Evolutionary conservation across 192 early-diverging fungal species (phyloP).

Genomic region (Backusella luteola): DNA sequence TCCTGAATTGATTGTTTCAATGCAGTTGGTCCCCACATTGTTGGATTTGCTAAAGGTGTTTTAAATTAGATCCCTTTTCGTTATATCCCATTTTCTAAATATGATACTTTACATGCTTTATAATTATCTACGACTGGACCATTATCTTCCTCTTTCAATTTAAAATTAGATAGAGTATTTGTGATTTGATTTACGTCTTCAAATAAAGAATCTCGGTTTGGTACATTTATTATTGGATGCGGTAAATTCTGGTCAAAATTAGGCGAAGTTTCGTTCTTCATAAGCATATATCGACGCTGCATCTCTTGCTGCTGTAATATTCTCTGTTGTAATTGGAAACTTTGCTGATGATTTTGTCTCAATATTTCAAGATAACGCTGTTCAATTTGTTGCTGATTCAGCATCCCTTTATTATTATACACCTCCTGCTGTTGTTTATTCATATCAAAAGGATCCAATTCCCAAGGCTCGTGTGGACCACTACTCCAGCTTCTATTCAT

Average conservation of each 20-base stretch:
- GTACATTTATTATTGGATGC: background rate
- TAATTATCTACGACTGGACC: constrained; percentile 3
- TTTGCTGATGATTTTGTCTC: constrained; percentile 34
- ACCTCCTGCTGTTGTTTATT: background rate
- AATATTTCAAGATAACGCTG: constrained; percentile 32
- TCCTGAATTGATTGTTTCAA: background rate
- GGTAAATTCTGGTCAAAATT: background rate
- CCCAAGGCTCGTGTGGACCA: background rate
- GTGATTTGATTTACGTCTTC: background rate
- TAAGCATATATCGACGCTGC: background rate
- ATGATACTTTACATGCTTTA: background rate
- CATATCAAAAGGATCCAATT: background rate
- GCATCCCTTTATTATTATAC: background rate
- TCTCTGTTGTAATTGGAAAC: constrained; percentile 27
- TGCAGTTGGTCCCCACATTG: background rate
- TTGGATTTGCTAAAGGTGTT: background rate
- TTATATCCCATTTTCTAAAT: too few relatives aligned
- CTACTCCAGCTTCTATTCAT: background rate
- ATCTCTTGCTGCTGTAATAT: background rate
- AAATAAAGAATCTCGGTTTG: background rate
- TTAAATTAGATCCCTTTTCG: background rate
- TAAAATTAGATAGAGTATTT: background rate
- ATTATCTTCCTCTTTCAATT: constrained; percentile 36
- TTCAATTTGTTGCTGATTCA: constrained; percentile 36
- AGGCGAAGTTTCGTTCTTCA: background rate